These are phyloP conservation scores for Phytophthora ohioensis DNA, from an alignment of 352 stramenopile species.

Conservation along the genomic window DNA sequence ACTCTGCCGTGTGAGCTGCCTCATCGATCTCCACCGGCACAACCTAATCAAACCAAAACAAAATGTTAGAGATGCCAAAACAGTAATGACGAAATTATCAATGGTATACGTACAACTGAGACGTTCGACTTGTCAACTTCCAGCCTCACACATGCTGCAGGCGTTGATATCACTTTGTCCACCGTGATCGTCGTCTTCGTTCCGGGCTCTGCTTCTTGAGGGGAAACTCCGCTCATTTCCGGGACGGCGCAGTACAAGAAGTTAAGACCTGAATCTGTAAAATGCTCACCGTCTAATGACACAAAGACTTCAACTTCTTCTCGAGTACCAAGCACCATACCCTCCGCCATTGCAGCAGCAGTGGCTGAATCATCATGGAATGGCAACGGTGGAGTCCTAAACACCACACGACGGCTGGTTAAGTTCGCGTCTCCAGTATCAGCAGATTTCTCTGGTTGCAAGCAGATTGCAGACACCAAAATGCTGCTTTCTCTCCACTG, in stretches of 20 bases:
- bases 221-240: slow-evolving; percentile 22
- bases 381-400: slow-evolving; percentile 49
- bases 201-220: slow-evolving; percentile 31
- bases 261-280: slow-evolving; percentile 36
- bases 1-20: slow-evolving; percentile 29
- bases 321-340: slow-evolving; percentile 33
- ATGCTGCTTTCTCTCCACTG: slow-evolving; percentile 52
- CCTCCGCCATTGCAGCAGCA: slow-evolving; percentile 36
- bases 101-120: slow-evolving; percentile 31
- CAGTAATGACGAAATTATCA: too few species aligned
- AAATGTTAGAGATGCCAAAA: slow-evolving; percentile 1
- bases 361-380: slow-evolving; percentile 40
- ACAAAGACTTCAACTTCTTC: slow-evolving; percentile 65
- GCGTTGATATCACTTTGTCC: slow-evolving; percentile 26
- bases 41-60: slow-evolving; percentile 25
- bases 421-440: slow-evolving; percentile 3
- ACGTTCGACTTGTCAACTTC: slow-evolving; percentile 17
- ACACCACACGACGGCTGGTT: slow-evolving; percentile 51
- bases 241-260: slow-evolving; percentile 38
- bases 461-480: slow-evolving; percentile 45
- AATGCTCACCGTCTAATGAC: slow-evolving; percentile 60
- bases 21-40: slow-evolving; percentile 38
- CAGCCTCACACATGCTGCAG: slow-evolving; percentile 35
- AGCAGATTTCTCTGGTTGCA: slow-evolving; percentile 12
- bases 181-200: slow-evolving; percentile 32